Base-by-base conservation (phyloP, 805 yeast genomes). In the Zygotorulaspora florentina region DNA sequence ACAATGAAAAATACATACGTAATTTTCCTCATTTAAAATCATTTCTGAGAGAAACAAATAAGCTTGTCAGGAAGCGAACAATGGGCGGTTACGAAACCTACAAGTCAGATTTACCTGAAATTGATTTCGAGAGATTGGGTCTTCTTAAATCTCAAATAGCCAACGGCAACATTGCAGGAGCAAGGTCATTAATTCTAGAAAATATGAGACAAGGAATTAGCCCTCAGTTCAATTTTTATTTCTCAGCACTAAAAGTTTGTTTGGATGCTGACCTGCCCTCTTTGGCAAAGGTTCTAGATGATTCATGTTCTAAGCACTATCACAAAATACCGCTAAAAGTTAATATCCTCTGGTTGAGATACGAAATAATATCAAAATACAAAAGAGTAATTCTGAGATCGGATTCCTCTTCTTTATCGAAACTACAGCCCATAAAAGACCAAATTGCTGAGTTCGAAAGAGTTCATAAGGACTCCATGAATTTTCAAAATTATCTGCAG, bases 401-500 rank as follows among this genome's bases (percentile, higher is more conserved):
- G 9, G 53, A 40, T 11, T 26, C 36, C 28, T 29, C 41, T 11
- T 40, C 50, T 17, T 26, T 37, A 6, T 17, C 35, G 5, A 48
- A 35, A n/a, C 20, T 34, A 8, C 47, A 40, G 26, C 27, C 44
- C 5, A 16, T 43, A 7, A 37, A 43, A 35, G 28, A 44, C 20
- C 47, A 39, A 40, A 9, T 62, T 6, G 28, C 38, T 34, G 52
- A 52, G 20, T 56, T 60, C 39, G 55, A 51, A 18, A 45, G 46
- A 15, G 30, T 35, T 12, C 42, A 55, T 33, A 42, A 51, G 17
- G 26, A 34, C 1, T 36, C 43, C 9, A 40, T 59, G 18, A 53
- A 50, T 16, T 54, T 57, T 20, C 59, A 56, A 27, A 55, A 61
- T 39, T 56, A 54, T 31, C 39, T 62, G 39, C 62, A 59, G 36